Conservation (phyloP, 2,329 filamentous ascomycete genomes). For the Ploettnerulaceae sp. region DNA sequence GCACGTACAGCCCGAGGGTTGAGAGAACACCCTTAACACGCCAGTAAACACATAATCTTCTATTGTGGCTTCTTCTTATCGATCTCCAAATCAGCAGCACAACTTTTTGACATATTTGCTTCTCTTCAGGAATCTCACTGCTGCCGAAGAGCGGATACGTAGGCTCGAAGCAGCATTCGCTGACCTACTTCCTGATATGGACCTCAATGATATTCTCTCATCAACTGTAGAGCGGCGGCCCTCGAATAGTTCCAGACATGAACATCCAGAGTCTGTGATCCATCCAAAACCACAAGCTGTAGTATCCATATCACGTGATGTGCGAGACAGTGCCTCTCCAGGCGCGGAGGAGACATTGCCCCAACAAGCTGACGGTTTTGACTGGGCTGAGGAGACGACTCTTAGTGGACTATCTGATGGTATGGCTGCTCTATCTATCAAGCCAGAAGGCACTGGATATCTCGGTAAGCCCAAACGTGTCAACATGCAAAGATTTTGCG, state of each 20-base stretch:
- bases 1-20: constrained; percentile 40
- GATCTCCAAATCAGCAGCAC: too few relatives aligned
- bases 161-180: constrained; percentile 16
- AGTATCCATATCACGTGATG: not conserved
- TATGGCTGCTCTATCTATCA: constrained; percentile 37
- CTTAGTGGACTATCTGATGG: constrained; percentile 29
- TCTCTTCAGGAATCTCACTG: constrained; percentile 30
- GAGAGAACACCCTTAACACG: constrained; percentile 39
- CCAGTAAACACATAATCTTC: not conserved
- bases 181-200: constrained; percentile 16
- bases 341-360: constrained; percentile 17
- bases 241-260: not conserved
- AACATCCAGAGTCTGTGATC: not conserved
- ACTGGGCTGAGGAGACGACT: constrained; percentile 18
- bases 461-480: constrained; percentile 17
- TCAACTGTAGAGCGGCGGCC: not conserved
- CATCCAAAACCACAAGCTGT: not conserved
- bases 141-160: constrained; percentile 19
- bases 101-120: not conserved
- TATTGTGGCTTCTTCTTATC: too few relatives aligned
- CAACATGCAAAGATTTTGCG: not conserved
- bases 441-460: constrained; percentile 36
- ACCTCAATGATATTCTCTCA: constrained; percentile 15
- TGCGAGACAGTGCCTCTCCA: not conserved
- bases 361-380: constrained; percentile 21